phyloP scores from a whole-genome alignment of 2,329 filamentous ascomycete genomes.

The Colletotrichum spaethianum region DNA sequence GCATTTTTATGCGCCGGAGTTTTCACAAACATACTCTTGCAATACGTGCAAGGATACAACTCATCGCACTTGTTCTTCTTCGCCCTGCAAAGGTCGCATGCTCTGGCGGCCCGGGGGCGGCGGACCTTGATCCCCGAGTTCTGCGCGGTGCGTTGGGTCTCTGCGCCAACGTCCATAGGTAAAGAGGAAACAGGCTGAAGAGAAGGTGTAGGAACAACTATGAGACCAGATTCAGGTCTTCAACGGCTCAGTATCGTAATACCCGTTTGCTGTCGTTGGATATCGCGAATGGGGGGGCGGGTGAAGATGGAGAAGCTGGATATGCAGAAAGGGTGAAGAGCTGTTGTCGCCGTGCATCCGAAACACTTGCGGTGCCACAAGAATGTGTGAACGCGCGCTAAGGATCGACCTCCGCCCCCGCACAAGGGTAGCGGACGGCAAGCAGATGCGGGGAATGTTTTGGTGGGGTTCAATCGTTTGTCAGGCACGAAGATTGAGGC shows the following conservation, averaged over 20 bases:
- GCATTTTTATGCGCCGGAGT: not conserved
- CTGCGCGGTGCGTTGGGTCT: slow-evolving; percentile 35
- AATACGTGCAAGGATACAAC: slow-evolving; percentile 54
- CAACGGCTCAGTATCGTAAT: slow-evolving; percentile 21
- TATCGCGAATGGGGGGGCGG: not conserved
- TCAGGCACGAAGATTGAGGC: not conserved
- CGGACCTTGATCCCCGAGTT: slow-evolving; percentile 41
- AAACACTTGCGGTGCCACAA: slow-evolving; percentile 30
- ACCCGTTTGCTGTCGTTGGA: not conserved
- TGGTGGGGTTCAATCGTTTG: slow-evolving; percentile 9
- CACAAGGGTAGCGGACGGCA: slow-evolving; percentile 22
- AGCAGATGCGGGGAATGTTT: slow-evolving; percentile 27
- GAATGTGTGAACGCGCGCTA: slow-evolving; percentile 20
- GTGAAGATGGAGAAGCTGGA: not conserved
- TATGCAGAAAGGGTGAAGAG: slow-evolving; percentile 23
- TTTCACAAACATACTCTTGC: slow-evolving; percentile 53
- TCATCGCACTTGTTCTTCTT: slow-evolving; percentile 41
- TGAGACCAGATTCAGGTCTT: slow-evolving; percentile 9
- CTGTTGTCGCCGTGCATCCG: slow-evolving; percentile 25
- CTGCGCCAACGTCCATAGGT: slow-evolving; percentile 22
- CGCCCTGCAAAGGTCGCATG: slow-evolving; percentile 34
- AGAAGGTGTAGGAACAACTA: not conserved
- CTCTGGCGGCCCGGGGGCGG: slow-evolving; percentile 35
- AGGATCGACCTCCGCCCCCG: slow-evolving; percentile 27
- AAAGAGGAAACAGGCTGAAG: not conserved